Base-by-base conservation (phyloP, 805 yeast genomes). In the Metschnikowia amazonensis region DNA sequence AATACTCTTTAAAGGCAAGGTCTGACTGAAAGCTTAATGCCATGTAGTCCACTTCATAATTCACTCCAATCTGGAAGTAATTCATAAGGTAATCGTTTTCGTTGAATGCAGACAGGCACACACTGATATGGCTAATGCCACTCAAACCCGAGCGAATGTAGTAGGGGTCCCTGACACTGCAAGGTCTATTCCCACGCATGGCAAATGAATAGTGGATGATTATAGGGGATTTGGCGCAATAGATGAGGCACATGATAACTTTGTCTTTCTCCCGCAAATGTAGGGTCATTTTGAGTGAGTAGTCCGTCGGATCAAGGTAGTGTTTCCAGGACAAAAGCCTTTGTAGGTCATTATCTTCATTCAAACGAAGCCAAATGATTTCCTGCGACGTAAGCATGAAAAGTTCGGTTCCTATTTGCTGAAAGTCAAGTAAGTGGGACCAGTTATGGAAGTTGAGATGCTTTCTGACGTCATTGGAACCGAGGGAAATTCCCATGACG, bases 311-410 rank as follows among this genome's bases (percentile, higher is more conserved):
- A 35, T 75, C 73, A 18, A 85, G 62, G 48, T 66, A 77, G 61
- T 89, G 96, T 49, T 82, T 84, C 90, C 95, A 86, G 0, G 90
- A 76, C 1, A 88, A 56, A 2, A 78, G 48, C 46, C 85, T 70
- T 25, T 64, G 64, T n/a, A 79, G 57, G 3, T 64, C 61, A 11
- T 37, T 32, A 7, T 51, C 57, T 5, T 34, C 41, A 1, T 47
- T 10, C 65, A 63, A 14, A 59, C 63, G 67, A 16, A 83, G 53
- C 72, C 89, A 66, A 0, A 80, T 74, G 6, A 89, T 42, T 54
- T 86, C 90, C 46, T 75, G 77, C 0, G 89, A 75, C 0, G 95
- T 86, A 23, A 89, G 63, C 5, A 86, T 55, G 33, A 84, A 72
- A 3, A 75, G 64, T 47, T 72, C 67, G 2, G 64, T 52, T 8